Evolutionary conservation across 768 basidiomycete species (phyloP), one percentile per base, ranked within the genome.

Genomic region (Bullera alba): DNA sequence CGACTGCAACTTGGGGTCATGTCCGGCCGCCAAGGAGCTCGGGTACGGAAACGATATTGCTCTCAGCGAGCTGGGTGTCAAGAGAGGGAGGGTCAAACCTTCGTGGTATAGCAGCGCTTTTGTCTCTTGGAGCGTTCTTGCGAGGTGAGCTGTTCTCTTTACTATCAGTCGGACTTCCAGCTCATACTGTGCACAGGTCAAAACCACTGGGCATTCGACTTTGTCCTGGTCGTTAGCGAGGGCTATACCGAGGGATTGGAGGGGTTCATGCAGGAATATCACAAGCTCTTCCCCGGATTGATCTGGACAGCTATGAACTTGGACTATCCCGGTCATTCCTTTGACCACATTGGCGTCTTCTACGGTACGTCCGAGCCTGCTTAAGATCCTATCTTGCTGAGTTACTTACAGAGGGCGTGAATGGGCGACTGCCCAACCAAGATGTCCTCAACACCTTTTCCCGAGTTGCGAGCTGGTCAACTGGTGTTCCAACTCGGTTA

Each of bases 281-380:
- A 96, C 68, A 82, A 80, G 16, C 74, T 76, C 1, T 87, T 88
- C 2, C 54, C 55, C 16, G 92, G 91, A 2, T 85, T 91, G 5
- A 86, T 99, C 36, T 99, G 95, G 95, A 89, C 87, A 1, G 90
- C 90, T 10, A 74, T 99, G 39, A 86, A 86, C 60, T 81, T 99
- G 36, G 95, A 97, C 69, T 97, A 96, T 70, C 88, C 91, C 0
- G 87, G 90, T 0, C 93, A 99, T 72, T 96, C 92, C 0, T 93
- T 97, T 73, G 89, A 86, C 8, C 88, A 96, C 66, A 77, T 97
- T 2, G 93, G 95, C n/a, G 74, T 97, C 8, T 96, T 89, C 75
- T 87, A 85, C 71, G 93, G 93, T 90, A 16, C 48, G 83, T 57
- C 38, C 14, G 19, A 22, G 21, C 38, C 7, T 16, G 32, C 37